A percentile compares a stretch with the other conserved stretches of the same genome.
Conservation (phyloP, 2,329 filamentous ascomycete genomes). For the Tolypocladium capitatum region DNA sequence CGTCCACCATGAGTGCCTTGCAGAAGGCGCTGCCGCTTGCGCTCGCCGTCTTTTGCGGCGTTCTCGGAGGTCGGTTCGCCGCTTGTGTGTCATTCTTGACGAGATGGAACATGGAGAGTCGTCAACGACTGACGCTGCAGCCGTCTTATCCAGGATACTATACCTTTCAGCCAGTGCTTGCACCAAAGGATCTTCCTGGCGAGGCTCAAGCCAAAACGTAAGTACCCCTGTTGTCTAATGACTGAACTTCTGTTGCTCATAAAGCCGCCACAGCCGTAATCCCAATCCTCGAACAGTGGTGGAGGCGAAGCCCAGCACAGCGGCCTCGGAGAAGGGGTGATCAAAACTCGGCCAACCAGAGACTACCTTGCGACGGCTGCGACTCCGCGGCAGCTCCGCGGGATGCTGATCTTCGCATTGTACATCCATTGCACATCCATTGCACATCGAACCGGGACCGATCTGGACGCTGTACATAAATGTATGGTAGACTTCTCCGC, state of each 20-base stretch:
- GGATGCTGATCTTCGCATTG: background rate
- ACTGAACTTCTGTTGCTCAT: background rate
- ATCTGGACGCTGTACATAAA: background rate
- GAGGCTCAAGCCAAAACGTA: background rate
- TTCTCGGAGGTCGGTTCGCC: constrained; percentile 19
- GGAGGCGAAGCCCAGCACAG: background rate
- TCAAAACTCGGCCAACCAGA: background rate
- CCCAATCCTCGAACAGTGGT: background rate
- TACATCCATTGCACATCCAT: background rate
- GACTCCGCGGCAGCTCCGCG: background rate
- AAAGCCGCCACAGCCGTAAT: background rate
- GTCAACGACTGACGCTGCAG: background rate
- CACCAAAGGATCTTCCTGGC: constrained; percentile 7
- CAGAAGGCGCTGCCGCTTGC: constrained; percentile 21
- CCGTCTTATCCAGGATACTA: constrained; percentile 16
- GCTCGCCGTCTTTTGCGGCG: constrained; percentile 22
- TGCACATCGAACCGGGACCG: background rate
- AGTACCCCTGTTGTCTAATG: background rate
- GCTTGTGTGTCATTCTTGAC: background rate
- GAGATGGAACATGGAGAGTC: background rate
- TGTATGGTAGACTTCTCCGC: background rate
- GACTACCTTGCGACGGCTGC: background rate
- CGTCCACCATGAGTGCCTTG: constrained; percentile 18
- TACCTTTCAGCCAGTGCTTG: constrained; percentile 23
- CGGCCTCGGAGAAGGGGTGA: background rate